phyloP scores from a whole-genome alignment of 2,329 filamentous ascomycete genomes.

The Paraconiothyrium brasiliense region DNA sequence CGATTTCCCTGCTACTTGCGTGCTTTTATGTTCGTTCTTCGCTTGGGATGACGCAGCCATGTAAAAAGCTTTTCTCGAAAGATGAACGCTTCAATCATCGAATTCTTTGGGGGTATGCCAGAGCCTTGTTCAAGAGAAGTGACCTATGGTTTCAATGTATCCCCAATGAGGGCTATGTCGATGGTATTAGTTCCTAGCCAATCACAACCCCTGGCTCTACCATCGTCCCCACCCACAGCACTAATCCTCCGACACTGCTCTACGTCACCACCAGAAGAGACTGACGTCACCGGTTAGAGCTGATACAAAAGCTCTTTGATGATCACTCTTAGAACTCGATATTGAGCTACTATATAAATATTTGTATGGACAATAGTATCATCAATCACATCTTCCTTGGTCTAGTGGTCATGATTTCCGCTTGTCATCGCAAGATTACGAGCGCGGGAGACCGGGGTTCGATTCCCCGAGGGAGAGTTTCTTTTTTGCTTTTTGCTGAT shows the following conservation, averaged over 20 bases:
- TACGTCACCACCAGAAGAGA: too few relatives aligned
- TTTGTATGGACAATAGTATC: background rate
- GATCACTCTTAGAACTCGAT: background rate
- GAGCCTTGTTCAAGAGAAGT: background rate
- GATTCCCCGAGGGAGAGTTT: conserved; percentile 31
- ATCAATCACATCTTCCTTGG: conserved; percentile 27
- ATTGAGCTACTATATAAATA: too few relatives aligned
- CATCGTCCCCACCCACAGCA: background rate
- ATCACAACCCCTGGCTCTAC: background rate
- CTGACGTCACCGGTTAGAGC: too few relatives aligned
- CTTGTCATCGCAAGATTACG: conserved; percentile 27
- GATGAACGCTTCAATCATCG: background rate
- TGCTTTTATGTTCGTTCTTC: background rate
- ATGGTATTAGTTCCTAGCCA: background rate
- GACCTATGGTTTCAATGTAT: too few relatives aligned
- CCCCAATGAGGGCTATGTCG: background rate
- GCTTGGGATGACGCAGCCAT: too few relatives aligned
- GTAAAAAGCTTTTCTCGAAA: background rate
- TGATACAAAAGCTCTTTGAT: background rate
- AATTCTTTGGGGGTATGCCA: background rate
- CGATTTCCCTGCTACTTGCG: background rate
- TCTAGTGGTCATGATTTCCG: conserved; percentile 36
- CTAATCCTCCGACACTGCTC: background rate
- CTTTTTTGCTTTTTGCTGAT: background rate
- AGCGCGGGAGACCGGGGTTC: conserved; percentile 39